A percentile compares a stretch with the other conserved stretches of the same genome.
phyloP scores from a whole-genome alignment of 2,329 filamentous ascomycete genomes.

The Polytolypa hystricis region DNA sequence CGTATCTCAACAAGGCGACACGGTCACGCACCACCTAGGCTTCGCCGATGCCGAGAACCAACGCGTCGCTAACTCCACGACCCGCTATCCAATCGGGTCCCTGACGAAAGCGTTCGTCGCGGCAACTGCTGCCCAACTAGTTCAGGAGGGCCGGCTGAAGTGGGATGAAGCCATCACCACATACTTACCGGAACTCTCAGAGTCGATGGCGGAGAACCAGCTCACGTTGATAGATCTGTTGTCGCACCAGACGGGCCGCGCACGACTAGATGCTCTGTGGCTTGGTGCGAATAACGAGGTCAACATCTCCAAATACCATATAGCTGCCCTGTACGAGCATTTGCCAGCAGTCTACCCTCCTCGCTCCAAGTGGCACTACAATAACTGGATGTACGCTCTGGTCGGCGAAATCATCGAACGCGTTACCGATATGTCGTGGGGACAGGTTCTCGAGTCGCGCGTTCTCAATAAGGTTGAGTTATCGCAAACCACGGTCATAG shows the following conservation, averaged over 20 bases:
- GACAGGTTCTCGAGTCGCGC: not conserved
- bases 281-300: not conserved
- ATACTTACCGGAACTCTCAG: constrained; percentile 1
- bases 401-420: constrained; percentile 1
- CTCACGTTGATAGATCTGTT: constrained; percentile 2
- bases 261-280: not conserved
- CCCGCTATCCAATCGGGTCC: not conserved
- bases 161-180: not conserved
- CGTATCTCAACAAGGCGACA: not conserved
- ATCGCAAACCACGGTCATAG: not conserved
- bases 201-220: not conserved
- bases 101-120: not conserved
- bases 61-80: not conserved
- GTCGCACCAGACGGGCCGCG: not conserved
- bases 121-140: not conserved
- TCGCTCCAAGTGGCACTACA: not conserved
- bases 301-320: not conserved
- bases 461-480: constrained; percentile 1
- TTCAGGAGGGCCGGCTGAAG: not conserved
- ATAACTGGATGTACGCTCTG: not conserved
- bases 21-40: not conserved
- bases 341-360: not conserved
- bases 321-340: not conserved
- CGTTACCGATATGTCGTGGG: not conserved
- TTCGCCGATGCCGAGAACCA: not conserved